Evolutionary conservation across 345 rosid species (phyloP), one percentile per base, ranked within the genome.

Genomic region (Populus euphratica): DNA sequence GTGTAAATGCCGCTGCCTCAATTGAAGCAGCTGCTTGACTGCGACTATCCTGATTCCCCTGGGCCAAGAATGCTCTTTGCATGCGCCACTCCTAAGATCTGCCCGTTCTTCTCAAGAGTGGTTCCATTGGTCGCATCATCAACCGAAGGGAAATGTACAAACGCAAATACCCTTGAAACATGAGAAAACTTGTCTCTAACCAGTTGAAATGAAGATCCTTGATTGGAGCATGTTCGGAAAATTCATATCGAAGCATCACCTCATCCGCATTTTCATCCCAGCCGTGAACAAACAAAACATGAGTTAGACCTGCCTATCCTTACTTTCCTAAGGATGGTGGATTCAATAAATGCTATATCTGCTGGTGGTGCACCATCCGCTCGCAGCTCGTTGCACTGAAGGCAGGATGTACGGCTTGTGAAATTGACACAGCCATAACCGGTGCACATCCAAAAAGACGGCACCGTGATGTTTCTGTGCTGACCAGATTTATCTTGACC

Each of bases 241-340:
- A 96, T 82, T 96, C 99, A 85, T 96, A 91, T 36, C 99, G 97
- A 83, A 96, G 86, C 95, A 92, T 90, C 83, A 90, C 99, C 86
- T 96, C 99, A 66, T 96, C 99, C 77, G 98, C 99, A 88, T 96
- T 91, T 86, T 93, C 98, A 75, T 96, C 97, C 94, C 93, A 85
- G 56, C 98, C 97, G 64, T 95, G 94, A 72, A 91, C 97, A 84
- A 96, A 97, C 84, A 93, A 79, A 75, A 96, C 99, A 92, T 93
- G 95, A 41, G 97, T 92, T 65, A 97, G 99, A 79, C 98, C 99
- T 86, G 97, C 82, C 54, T 96, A 87, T 76, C 90, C 95, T 84
- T 86, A 89, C 86, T 77, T 92, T 78, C 92, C 96, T 70, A 75
- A 68, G 72, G 89, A 38, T 33, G 82, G 52, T 76, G 89, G 76